Percentiles rank a stretch among this genome's conserved stretches.
Conservation (phyloP, 352 stramenopile species). For the Phytophthora sp. region DNA sequence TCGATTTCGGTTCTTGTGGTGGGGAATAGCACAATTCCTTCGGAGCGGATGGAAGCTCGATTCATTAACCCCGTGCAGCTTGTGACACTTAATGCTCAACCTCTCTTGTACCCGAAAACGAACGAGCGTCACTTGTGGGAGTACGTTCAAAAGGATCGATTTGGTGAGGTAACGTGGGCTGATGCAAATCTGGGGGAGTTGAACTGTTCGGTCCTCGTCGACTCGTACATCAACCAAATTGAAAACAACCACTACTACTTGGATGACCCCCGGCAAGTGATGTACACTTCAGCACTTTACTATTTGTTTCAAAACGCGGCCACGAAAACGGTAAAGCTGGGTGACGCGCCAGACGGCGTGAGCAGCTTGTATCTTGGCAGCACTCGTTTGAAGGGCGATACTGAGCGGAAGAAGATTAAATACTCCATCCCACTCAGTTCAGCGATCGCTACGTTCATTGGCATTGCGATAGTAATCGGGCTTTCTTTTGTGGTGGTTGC, state of each 20-base stretch:
- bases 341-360: not conserved
- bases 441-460: conserved; percentile 48
- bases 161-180: conserved; percentile 10
- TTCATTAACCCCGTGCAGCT: conserved; percentile 35
- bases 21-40: conserved; percentile 26
- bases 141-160: conserved; percentile 24
- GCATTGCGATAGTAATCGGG: conserved; percentile 38
- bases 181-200: conserved; percentile 16
- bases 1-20: conserved; percentile 23
- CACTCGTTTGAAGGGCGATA: conserved; percentile 40
- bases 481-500: conserved; percentile 31
- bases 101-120: conserved; percentile 18
- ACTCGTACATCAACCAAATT: conserved; percentile 55
- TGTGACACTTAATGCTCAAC: conserved; percentile 25
- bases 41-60: conserved; percentile 14
- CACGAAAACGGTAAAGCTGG: conserved; percentile 32
- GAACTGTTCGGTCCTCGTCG: conserved; percentile 48
- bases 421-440: conserved; percentile 49
- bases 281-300: conserved; percentile 60
- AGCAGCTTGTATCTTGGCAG: conserved; percentile 27
- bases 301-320: conserved; percentile 54
- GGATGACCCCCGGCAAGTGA: conserved; percentile 42
- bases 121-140: conserved; percentile 28
- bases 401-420: conserved; percentile 52
- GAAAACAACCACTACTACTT: conserved; percentile 54